phyloP scores from a whole-genome alignment of 768 basidiomycete genomes.

The Wakefieldia striispora region DNA sequence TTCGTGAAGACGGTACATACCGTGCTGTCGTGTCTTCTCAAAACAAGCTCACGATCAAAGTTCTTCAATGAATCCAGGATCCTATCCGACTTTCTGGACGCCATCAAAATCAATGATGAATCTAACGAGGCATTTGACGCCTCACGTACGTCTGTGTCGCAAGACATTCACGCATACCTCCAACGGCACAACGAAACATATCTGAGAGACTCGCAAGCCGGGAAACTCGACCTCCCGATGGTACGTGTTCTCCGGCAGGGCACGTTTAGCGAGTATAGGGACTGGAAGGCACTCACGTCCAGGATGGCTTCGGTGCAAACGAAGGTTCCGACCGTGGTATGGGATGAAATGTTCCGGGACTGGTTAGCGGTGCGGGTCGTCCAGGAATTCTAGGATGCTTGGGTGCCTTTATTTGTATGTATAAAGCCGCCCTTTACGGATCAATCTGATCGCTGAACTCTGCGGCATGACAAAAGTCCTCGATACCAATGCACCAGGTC shows the following conservation, averaged over 20 bases:
- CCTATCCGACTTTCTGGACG: slow-evolving; percentile 14
- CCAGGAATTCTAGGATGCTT: slow-evolving; percentile 17
- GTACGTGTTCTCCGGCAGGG: slow-evolving; percentile 18
- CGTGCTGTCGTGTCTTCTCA: slow-evolving; percentile 23
- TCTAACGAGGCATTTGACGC: slow-evolving; percentile 1
- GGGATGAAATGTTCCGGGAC: slow-evolving; percentile 8
- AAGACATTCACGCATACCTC: slow-evolving; percentile 9
- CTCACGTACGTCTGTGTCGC: slow-evolving; percentile 1
- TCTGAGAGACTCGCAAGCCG: slow-evolving; percentile 3
- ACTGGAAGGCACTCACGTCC: slow-evolving; percentile 17
- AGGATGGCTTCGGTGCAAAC: slow-evolving; percentile 17
- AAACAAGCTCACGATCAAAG: slow-evolving; percentile 16
- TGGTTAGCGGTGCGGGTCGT: slow-evolving; percentile 19
- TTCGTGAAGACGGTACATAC: slow-evolving; percentile 19
- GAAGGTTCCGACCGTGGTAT: slow-evolving; percentile 19
- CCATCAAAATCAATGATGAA: not conserved
- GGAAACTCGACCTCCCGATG: slow-evolving; percentile 8
- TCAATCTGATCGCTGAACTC: too few species aligned
- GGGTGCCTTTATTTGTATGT: too few species aligned
- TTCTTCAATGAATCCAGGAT: slow-evolving; percentile 15
- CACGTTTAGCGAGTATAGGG: slow-evolving; percentile 20
- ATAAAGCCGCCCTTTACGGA: too few species aligned
- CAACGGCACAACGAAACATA: slow-evolving; percentile 16
- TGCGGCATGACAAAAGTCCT: too few species aligned
- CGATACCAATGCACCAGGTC: too few species aligned